Percentiles rank a stretch among this genome's conserved stretches.
Evolutionary conservation across 2,329 filamentous ascomycete genomes (phyloP).

Genomic region (Fusarium torreyae): DNA sequence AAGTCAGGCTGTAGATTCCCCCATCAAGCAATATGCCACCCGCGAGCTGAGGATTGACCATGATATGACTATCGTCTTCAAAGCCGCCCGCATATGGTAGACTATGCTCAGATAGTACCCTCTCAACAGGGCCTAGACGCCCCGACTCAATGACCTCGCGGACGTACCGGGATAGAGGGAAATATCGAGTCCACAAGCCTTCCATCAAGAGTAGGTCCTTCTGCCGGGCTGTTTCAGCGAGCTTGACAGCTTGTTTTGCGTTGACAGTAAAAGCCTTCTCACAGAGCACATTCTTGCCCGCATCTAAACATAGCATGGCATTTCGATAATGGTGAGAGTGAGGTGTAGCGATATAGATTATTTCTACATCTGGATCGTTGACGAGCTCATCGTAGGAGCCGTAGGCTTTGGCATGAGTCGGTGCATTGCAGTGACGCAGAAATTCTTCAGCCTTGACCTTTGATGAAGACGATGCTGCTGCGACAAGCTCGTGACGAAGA

Average conservation of each 20-base stretch:
- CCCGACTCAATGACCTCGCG: slow-evolving; percentile 72
- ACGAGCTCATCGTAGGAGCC: slow-evolving; percentile 87
- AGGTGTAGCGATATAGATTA: slow-evolving; percentile 89
- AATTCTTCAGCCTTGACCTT: slow-evolving; percentile 78
- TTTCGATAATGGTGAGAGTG: slow-evolving; percentile 95
- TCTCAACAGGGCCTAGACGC: slow-evolving; percentile 71
- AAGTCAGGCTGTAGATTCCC: slow-evolving; percentile 88
- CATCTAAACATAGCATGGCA: slow-evolving; percentile 82
- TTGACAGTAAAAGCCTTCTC: slow-evolving; percentile 92
- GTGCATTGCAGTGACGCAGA: slow-evolving; percentile 76
- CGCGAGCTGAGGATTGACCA: slow-evolving; percentile 84
- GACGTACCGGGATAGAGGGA: slow-evolving; percentile 83
- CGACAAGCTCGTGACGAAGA: slow-evolving; percentile 59
- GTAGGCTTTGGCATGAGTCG: slow-evolving; percentile 77
- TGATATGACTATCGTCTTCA: slow-evolving; percentile 70
- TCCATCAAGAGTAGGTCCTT: slow-evolving; percentile 85
- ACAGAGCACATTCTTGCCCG: slow-evolving; percentile 88
- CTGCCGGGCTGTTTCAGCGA: slow-evolving; percentile 78
- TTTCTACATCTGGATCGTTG: slow-evolving; percentile 81
- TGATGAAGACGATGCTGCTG: slow-evolving; percentile 84
- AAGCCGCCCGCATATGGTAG: slow-evolving; percentile 1
- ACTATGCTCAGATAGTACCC: slow-evolving; percentile 58
- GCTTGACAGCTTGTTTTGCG: slow-evolving; percentile 78
- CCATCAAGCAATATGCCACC: slow-evolving; percentile 86
- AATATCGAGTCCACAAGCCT: slow-evolving; percentile 90